Base-by-base conservation (phyloP, 1,284 basidiomycete genomes). In the Cryptococcus sp. region DNA sequence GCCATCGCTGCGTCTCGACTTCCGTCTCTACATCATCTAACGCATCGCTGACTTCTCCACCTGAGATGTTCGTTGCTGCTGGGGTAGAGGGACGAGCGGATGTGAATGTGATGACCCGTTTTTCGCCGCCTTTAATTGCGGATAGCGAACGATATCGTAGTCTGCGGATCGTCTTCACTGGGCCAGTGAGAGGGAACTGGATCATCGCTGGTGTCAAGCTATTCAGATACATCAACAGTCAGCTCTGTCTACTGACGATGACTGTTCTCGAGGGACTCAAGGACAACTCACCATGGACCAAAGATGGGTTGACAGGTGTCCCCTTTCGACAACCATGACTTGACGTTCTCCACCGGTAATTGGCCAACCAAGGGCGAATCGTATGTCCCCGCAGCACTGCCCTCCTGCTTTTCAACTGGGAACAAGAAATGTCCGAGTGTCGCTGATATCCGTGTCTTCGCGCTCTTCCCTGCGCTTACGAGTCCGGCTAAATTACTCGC, bases 131-230 rank as follows among this genome's bases (percentile, higher is more conserved):
- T 22, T n/a, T 27, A 16, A 17, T 8, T 25, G 54, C n/a, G 13
- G 53, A 48, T 3, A 51, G 3, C 10, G 57, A 51, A 16, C 57
- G 51, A 47, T 62, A 62, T 44, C 51, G 46, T 13, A 62, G 16
- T 45, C 57, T 35, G 16, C 54, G 54, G n/a, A 52, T 42, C 16
- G 42, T 42, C 4, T n/a, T 50, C 6, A 47, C 38, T 19, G 54
- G 27, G 1, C 45, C 52, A 19, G 53, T n/a, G 3, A 59, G 44
- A 23, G 61, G 61, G 31, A 56, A 59, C 42, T 62, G 61, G 5
- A 57, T 53, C 53, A 56, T 56, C 4, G 53, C 57, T 40, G 56
- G 60, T 23, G 60, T 59, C 38, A 62, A 49, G 19, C 60, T 62
- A 27, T 5, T 44, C 7, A 10, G 5, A 6, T 8, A 45, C 13